Evolutionary conservation across 148 eudicot species (phyloP).

Genomic region (Chenopodium quinoa): DNA sequence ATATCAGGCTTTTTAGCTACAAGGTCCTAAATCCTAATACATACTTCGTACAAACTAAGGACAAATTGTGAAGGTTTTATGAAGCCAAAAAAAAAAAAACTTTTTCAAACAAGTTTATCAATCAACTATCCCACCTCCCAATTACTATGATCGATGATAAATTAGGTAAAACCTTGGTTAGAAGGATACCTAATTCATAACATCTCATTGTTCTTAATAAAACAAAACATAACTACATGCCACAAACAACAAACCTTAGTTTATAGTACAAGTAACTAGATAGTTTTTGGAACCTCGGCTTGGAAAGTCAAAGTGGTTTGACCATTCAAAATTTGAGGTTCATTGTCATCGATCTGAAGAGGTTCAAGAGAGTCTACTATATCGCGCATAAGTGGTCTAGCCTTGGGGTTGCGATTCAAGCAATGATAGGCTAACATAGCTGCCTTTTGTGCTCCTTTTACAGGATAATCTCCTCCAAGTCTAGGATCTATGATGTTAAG

Average conservation of each 20-base stretch:
- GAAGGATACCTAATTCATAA: neutral
- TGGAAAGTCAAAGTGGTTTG: neutral
- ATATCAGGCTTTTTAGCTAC: neutral
- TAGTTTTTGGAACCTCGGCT: neutral
- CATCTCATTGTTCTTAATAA: neutral
- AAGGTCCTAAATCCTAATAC: neutral
- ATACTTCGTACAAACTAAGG: too few relatives aligned
- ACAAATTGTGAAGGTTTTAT: neutral
- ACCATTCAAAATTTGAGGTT: neutral
- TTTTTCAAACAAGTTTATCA: neutral
- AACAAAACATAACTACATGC: neutral
- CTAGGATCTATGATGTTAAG: conserved; percentile 65
- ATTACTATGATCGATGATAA: neutral
- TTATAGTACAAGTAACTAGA: neutral
- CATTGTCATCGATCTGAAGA: conserved; percentile 41
- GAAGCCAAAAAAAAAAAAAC: neutral
- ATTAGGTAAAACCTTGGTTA: too few relatives aligned
- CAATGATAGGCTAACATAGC: conserved; percentile 90
- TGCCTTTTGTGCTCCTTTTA: conserved; percentile 77
- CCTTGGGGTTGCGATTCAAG: conserved; percentile 81
- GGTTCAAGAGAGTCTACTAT: conserved; percentile 84
- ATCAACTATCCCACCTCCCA: neutral
- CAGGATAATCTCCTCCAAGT: conserved; percentile 67
- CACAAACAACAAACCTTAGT: neutral
- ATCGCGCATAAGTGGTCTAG: conserved; percentile 87